phyloP scores from a whole-genome alignment of 2,329 filamentous ascomycete species.

The Penicillium aurantiogriseum region DNA sequence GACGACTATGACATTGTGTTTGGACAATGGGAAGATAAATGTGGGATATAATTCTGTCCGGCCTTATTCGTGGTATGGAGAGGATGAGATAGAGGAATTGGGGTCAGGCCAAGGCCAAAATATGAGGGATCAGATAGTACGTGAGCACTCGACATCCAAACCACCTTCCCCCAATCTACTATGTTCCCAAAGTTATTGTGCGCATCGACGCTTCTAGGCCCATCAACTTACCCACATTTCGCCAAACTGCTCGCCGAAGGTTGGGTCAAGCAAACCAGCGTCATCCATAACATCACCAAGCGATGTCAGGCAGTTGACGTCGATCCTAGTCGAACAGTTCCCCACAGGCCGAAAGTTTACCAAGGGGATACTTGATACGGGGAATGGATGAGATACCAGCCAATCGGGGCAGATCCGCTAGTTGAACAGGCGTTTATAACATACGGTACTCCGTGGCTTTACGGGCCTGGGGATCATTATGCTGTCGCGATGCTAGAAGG shows the following conservation, averaged over 20 bases:
- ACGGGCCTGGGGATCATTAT: not conserved
- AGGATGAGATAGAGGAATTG: not conserved
- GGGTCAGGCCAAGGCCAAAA: not conserved
- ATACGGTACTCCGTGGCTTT: not conserved
- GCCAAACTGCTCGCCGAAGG: constrained; percentile 18
- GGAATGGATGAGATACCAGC: constrained; percentile 14
- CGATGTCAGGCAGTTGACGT: constrained; percentile 10
- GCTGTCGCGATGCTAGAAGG: not conserved
- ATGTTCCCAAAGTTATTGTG: not conserved
- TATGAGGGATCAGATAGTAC: not conserved
- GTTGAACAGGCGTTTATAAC: not conserved
- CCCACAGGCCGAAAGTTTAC: constrained; percentile 26
- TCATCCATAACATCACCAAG: constrained; percentile 8
- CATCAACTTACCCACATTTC: constrained; percentile 19
- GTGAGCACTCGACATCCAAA: constrained; percentile 20
- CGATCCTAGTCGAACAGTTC: constrained; percentile 23
- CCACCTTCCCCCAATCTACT: constrained; percentile 12
- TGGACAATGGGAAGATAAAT: constrained; percentile 25
- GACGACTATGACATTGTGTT: constrained; percentile 21
- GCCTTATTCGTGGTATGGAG: too few species aligned
- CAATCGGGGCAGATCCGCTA: constrained; percentile 10
- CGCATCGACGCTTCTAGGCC: not conserved
- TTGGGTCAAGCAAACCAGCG: constrained; percentile 7
- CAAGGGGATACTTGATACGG: constrained; percentile 23
- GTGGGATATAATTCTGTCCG: not conserved